Evolutionary conservation across 768 basidiomycete genomes (phyloP).

Genomic region (Suillus ampliporus): DNA sequence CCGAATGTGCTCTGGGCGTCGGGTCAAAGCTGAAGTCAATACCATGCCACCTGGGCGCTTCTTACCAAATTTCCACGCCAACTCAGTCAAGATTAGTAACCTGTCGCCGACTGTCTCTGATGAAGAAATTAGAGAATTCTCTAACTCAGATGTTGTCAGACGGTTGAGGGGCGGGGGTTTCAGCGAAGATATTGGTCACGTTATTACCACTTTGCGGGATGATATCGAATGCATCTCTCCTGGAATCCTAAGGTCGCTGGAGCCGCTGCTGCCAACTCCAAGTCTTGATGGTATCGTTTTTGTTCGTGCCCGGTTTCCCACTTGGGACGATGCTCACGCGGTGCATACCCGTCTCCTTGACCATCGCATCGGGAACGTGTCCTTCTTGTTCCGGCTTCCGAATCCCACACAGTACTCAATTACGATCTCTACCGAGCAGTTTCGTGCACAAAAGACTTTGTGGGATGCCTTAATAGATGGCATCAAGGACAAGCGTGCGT

Average conservation of each 20-base stretch:
- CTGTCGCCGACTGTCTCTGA: constrained; percentile 39
- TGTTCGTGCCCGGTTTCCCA: constrained; percentile 51
- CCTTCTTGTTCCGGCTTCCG: constrained; percentile 48
- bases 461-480: constrained; percentile 52
- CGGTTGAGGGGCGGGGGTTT: constrained; percentile 33
- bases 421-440: constrained; percentile 53
- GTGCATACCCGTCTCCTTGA: constrained; percentile 44
- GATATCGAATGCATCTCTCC: constrained; percentile 29
- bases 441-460: constrained; percentile 51
- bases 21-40: constrained; percentile 54
- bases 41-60: constrained; percentile 39
- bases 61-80: constrained; percentile 30
- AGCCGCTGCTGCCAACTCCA: constrained; percentile 24
- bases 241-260: constrained; percentile 31
- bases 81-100: constrained; percentile 50
- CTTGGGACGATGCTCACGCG: constrained; percentile 52
- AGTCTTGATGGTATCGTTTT: constrained; percentile 38
- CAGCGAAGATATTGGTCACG: constrained; percentile 19
- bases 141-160: constrained; percentile 34
- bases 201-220: constrained; percentile 27
- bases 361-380: constrained; percentile 35
- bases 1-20: constrained; percentile 43
- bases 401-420: constrained; percentile 58
- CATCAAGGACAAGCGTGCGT: constrained; percentile 43
- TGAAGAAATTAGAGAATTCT: constrained; percentile 33